Base-by-base conservation (phyloP, 306 rosid genomes). In the Dalbergia oliveri region DNA sequence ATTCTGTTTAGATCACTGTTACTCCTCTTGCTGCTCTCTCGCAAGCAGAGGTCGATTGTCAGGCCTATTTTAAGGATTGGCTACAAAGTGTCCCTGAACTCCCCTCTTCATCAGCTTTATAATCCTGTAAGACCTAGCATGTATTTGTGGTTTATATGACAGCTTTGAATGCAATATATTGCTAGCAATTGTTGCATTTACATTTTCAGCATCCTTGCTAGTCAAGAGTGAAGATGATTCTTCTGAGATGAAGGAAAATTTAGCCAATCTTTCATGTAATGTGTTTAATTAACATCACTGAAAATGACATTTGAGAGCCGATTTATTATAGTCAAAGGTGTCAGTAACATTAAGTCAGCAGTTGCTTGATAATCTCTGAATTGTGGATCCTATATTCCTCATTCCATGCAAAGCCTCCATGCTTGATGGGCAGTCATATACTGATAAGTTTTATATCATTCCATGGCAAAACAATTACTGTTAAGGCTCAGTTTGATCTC, bases 11-110 rank as follows among this genome's bases (percentile, higher is more conserved):
- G 99, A 91, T 95, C 68, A 89, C 97, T 34, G 93, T 95, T 81
- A 90, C 96, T 82, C 96, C 99, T 72, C 91, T 95, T 69, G 93
- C 88, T 61, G 94, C 91, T 81, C 80, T 90, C 66, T 84, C 93
- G 54, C 75, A 41, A 44, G 90, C 87, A 18, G 99, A 89, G 68
- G 66, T 33, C 18, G 92, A 93, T 60, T 84, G 93, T 79, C 73
- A 80, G 72, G 82, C 81, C 78, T 91, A 75, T 89, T 86, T 90
- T 50, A 74, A 87, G 81, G 87, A 86, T 57, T 93, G 94, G 98
- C 87, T 95, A 53, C 93, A 87, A 8, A 85, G 83, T 79, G 90
- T 86, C 75, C 76, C 74, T 83, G 94, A 84, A 66, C 72, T 8
- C 83, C 39, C 79, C 72, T 80, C 89, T 11, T 59, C 94, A 41